Evolutionary conservation across 2,329 filamentous ascomycete genomes (phyloP).

Genomic region (Monilinia polystroma): DNA sequence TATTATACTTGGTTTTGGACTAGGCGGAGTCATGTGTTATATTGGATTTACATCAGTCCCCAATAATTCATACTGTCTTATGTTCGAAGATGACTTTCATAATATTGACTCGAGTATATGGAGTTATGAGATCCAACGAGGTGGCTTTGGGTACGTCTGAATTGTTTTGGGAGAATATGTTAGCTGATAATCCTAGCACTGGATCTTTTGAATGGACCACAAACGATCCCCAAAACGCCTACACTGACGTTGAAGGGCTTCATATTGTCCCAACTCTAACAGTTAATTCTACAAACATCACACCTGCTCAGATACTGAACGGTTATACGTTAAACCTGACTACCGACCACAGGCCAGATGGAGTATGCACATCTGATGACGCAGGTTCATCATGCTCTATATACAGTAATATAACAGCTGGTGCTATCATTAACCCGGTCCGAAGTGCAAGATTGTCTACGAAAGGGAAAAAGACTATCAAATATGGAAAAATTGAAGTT

Average conservation of each 20-base stretch:
- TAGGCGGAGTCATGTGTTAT: slow-evolving; percentile 26
- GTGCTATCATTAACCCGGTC: slow-evolving; percentile 51
- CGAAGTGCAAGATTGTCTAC: slow-evolving; percentile 51
- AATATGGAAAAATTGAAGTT: slow-evolving; percentile 54
- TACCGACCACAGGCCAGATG: slow-evolving; percentile 35
- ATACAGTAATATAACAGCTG: slow-evolving; percentile 45
- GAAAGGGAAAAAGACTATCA: slow-evolving; percentile 48
- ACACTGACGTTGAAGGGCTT: slow-evolving; percentile 49
- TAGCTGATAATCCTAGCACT: slow-evolving; percentile 37
- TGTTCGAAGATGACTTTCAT: slow-evolving; percentile 50
- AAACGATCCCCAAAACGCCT: slow-evolving; percentile 48
- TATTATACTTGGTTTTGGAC: slow-evolving; percentile 22
- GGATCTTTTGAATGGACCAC: slow-evolving; percentile 57
- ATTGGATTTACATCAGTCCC: slow-evolving; percentile 21
- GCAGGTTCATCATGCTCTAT: slow-evolving; percentile 42
- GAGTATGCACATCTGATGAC: slow-evolving; percentile 45
- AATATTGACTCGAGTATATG: slow-evolving; percentile 46
- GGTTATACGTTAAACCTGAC: slow-evolving; percentile 49
- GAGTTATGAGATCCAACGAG: slow-evolving; percentile 47
- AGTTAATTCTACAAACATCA: slow-evolving; percentile 44
- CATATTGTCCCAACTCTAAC: slow-evolving; percentile 57
- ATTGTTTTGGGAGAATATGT: neutral
- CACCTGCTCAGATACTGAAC: slow-evolving; percentile 42
- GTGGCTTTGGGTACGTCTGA: slow-evolving; percentile 22
- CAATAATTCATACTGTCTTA: slow-evolving; percentile 46